Evolutionary conservation across 2,329 filamentous ascomycete genomes (phyloP).

Genomic region (Byssothecium circinans): DNA sequence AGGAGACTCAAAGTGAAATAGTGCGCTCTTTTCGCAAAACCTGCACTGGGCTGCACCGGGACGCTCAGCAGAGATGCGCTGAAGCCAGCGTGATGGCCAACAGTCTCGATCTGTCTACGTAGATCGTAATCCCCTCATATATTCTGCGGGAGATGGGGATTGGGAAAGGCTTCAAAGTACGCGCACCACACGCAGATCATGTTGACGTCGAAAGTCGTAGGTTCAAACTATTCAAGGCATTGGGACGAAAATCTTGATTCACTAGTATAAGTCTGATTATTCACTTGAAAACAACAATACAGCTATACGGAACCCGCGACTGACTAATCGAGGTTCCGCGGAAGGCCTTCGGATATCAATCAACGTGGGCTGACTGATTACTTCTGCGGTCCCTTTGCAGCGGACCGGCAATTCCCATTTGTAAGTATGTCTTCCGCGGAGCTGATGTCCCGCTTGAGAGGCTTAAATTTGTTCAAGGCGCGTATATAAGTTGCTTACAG

Average conservation of each 20-base stretch:
- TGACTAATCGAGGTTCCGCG: slow-evolving; percentile 11
- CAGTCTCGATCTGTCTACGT: slow-evolving; percentile 8
- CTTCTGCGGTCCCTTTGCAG: background rate
- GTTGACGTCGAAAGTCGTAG: background rate
- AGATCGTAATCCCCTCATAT: background rate
- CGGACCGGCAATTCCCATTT: slow-evolving; percentile 2
- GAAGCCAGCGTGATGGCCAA: slow-evolving; percentile 12
- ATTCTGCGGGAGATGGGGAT: background rate
- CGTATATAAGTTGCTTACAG: slow-evolving; percentile 2
- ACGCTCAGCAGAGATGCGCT: slow-evolving; percentile 13
- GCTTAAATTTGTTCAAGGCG: background rate
- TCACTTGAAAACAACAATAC: background rate
- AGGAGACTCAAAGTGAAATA: slow-evolving; percentile 14
- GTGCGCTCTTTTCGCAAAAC: slow-evolving; percentile 14
- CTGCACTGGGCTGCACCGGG: slow-evolving; percentile 15
- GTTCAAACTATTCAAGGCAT: background rate
- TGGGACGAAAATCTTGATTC: too few relatives aligned
- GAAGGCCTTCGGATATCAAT: slow-evolving; percentile 6
- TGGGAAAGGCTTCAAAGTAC: background rate
- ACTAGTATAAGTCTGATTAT: too few relatives aligned
- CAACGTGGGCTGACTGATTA: background rate
- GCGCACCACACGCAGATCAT: background rate
- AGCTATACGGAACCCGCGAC: slow-evolving; percentile 1
- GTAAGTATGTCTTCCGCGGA: slow-evolving; percentile 7
- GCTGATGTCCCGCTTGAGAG: slow-evolving; percentile 1